A percentile compares a stretch with the other conserved stretches of the same genome.
phyloP scores from a whole-genome alignment of 495 filamentous ascomycete genomes.

The Neurospora pannonica region DNA sequence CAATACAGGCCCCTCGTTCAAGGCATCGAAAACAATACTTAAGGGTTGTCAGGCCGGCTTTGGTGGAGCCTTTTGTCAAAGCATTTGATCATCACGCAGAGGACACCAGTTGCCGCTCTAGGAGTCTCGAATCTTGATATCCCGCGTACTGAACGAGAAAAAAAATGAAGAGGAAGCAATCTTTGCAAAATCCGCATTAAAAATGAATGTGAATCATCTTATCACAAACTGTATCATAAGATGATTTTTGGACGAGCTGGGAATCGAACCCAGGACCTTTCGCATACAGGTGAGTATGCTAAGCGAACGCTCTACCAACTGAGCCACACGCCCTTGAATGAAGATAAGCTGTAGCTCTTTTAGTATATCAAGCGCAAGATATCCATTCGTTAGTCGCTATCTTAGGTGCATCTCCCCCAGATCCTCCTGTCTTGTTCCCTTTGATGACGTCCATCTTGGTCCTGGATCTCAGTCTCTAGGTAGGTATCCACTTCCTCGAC shows the following conservation, averaged over 20 bases:
- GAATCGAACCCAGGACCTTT: background rate
- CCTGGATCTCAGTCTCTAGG: background rate
- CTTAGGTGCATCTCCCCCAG: background rate
- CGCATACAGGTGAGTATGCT: background rate
- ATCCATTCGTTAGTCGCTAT: accelerated
- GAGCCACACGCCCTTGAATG: background rate
- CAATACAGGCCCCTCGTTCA: too few species aligned
- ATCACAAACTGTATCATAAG: background rate
- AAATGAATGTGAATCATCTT: background rate
- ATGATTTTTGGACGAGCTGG: background rate
- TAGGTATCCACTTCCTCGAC: background rate
- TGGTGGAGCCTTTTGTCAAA: background rate
- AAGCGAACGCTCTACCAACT: background rate
- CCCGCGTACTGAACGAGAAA: background rate
- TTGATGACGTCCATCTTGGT: background rate
- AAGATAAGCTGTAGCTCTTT: accelerated
- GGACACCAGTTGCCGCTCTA: background rate
- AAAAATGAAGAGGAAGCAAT: background rate
- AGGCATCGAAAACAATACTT: background rate
- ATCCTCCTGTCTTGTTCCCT: background rate
- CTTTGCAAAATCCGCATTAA: background rate
- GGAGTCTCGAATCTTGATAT: background rate
- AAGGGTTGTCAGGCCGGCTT: background rate
- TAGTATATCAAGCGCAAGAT: background rate
- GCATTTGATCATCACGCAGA: background rate